Base-by-base conservation (phyloP, 2,329 filamentous ascomycete species). In the Stromatinia cepivora region DNA sequence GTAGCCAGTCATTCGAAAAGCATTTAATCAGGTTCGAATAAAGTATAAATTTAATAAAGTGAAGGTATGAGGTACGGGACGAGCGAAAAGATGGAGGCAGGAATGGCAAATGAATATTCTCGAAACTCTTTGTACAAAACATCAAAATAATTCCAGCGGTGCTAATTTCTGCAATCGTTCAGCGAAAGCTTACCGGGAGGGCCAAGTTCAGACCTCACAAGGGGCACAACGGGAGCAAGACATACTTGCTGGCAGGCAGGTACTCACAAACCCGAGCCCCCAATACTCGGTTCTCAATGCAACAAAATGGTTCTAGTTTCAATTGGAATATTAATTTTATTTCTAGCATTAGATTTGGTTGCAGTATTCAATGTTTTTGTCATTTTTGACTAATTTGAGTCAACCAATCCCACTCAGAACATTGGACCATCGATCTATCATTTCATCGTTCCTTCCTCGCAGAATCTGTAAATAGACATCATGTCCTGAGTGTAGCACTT, bases 191-290 rank as follows among this genome's bases (percentile, higher is more conserved):
- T 2, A 34, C 28, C 17, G 28, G 52, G 17, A 7, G n/a, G n/a
- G 8, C 9, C 10, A 5, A 20, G 25, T 53, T 54, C 6, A 54
- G 28, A 6, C 17, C 31, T 20, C 2, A 3, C 15, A 34, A 10
- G 25, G 28, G 2, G 52, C 52, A n/a, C 10, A 4, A 36, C 7
- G n/a, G 80, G 86, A 70, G 83, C 90, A 5, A 82, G 91, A 45
- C 95, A 94, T 79, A 83, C 84, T 34, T 57, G 5, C 53, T 9
- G 17, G 9, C 17, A 34, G 9, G 4, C 8, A 56, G 31, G 20
- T 39, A 25, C n/a, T 7, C 15, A 39, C 22, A 3, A n/a, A 50
- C 4, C 6, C 34, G 34, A 58, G 22, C 36, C n/a, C 17, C 6
- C 22, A 39, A 9, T 39, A 25, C 8, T 58, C n/a, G 3, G 7